Evolutionary conservation across 2,329 filamentous ascomycete genomes (phyloP).

Genomic region (Aspergillus viridinutans): DNA sequence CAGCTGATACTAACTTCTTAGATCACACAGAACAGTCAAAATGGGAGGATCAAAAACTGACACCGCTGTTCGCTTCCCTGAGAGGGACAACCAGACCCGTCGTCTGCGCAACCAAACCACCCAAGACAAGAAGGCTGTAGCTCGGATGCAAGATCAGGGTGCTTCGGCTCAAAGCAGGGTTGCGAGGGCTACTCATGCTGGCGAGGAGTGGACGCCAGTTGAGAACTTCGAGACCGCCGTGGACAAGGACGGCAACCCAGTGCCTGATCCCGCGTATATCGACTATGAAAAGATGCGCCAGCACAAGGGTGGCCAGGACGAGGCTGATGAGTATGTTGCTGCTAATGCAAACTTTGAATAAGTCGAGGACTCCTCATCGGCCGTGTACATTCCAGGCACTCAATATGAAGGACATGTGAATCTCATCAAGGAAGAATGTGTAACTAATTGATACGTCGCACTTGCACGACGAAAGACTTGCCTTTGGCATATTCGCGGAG

Average conservation of each 20-base stretch:
- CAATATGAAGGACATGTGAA: not conserved
- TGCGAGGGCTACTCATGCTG: not conserved
- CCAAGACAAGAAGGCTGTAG: conserved; percentile 20
- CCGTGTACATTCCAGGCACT: not conserved
- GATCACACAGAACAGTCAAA: conserved; percentile 4
- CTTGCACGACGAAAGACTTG: not conserved
- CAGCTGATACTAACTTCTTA: not conserved
- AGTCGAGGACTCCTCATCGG: not conserved
- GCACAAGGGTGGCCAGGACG: conserved; percentile 14
- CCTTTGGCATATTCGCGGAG: not conserved
- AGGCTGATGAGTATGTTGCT: conserved; percentile 29
- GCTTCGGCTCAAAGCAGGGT: conserved; percentile 3
- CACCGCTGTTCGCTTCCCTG: conserved; percentile 19
- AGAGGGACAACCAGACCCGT: conserved; percentile 17
- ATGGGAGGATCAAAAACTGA: conserved; percentile 30
- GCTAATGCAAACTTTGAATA: conserved; percentile 29
- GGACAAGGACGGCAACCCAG: conserved; percentile 29
- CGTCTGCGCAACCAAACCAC: conserved; percentile 17
- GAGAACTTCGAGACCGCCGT: conserved; percentile 29
- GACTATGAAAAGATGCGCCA: conserved; percentile 20
- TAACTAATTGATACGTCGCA: not conserved
- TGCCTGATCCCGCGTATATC: conserved; percentile 24
- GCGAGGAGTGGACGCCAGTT: conserved; percentile 20
- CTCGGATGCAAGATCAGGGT: conserved; percentile 10
- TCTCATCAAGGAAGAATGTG: not conserved